Conservation (phyloP, 176 grass and related monocot genomes). For the Paspalum vaginatum region DNA sequence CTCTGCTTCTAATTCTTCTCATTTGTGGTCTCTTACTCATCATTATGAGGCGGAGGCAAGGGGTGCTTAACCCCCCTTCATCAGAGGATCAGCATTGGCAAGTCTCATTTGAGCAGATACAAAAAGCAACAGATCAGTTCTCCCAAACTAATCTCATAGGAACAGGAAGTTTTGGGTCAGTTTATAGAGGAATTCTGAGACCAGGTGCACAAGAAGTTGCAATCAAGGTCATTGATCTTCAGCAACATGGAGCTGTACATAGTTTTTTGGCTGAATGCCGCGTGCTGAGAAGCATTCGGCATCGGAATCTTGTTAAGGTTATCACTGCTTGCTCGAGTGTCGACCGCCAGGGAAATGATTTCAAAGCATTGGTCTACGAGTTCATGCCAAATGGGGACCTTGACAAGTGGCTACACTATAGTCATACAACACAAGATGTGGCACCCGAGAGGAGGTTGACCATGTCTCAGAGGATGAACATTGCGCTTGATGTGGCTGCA, state of each 20-base stretch:
- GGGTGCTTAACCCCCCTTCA: background rate
- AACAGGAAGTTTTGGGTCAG: slow-evolving; percentile 39
- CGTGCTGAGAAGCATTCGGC: slow-evolving; percentile 25
- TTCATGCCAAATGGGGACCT: slow-evolving; percentile 52
- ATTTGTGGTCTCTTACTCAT: background rate
- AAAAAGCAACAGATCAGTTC: slow-evolving; percentile 23
- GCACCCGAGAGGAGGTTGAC: background rate
- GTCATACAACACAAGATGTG: background rate
- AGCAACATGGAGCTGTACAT: slow-evolving; percentile 17
- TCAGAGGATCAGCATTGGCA: slow-evolving; percentile 23
- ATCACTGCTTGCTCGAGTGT: slow-evolving; percentile 45
- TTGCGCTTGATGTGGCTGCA: slow-evolving; percentile 34
- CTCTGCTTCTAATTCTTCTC: slow-evolving; percentile 13
- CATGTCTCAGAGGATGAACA: slow-evolving; percentile 40
- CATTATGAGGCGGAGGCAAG: background rate
- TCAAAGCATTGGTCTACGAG: slow-evolving; percentile 49
- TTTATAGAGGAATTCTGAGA: slow-evolving; percentile 39
- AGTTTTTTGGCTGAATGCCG: slow-evolving; percentile 49
- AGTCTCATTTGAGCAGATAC: slow-evolving; percentile 15
- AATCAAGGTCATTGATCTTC: slow-evolving; percentile 47
- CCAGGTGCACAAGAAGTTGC: slow-evolving; percentile 25
- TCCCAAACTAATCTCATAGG: slow-evolving; percentile 39
- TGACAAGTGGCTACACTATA: slow-evolving; percentile 39
- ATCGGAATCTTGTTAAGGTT: slow-evolving; percentile 50
- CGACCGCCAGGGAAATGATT: slow-evolving; percentile 46